These are phyloP conservation scores for Pholiota conissans DNA, from an alignment of 768 basidiomycete genomes.

Conservation along the genomic window DNA sequence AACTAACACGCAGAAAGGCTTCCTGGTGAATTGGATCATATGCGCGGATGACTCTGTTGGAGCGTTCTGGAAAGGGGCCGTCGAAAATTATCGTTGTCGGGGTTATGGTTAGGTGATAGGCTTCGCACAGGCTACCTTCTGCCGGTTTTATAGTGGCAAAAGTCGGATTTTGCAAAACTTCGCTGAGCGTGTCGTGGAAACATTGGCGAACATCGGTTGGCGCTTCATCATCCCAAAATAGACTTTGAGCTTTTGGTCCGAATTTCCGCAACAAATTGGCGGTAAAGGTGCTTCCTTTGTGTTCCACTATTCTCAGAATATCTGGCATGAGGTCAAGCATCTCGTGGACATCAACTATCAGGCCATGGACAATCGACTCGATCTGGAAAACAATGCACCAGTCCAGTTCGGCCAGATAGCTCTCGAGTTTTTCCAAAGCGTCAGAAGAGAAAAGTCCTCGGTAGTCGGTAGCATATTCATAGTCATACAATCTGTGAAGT, in stretches of 20 bases:
- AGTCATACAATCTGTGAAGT: constrained; percentile 32
- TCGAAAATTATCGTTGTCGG: constrained; percentile 54
- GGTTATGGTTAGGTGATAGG: constrained; percentile 39
- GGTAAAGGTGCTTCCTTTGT: constrained; percentile 35
- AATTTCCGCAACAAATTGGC: constrained; percentile 44
- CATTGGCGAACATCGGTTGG: constrained; percentile 27
- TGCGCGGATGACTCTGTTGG: constrained; percentile 60
- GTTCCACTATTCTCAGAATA: constrained; percentile 30
- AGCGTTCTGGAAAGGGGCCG: constrained; percentile 58
- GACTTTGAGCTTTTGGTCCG: constrained; percentile 18
- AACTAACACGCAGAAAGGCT: constrained; percentile 63
- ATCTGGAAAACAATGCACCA: constrained; percentile 66
- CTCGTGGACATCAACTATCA: constrained; percentile 50
- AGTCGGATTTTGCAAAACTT: constrained; percentile 23
- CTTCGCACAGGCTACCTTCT: constrained; percentile 32
- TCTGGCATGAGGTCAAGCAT: constrained; percentile 40
- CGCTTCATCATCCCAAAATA: constrained; percentile 27
- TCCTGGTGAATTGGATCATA: constrained; percentile 45
- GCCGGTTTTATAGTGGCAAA: constrained; percentile 26
- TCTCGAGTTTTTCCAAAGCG: constrained; percentile 29
- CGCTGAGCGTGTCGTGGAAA: constrained; percentile 26
- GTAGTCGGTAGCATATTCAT: constrained; percentile 38
- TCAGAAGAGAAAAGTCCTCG: constrained; percentile 44
- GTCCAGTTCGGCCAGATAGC: constrained; percentile 34
- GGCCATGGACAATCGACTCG: constrained; percentile 40